Evolutionary conservation across 208 protist genomes (phyloP).

Genomic region (Willaertia magna): DNA sequence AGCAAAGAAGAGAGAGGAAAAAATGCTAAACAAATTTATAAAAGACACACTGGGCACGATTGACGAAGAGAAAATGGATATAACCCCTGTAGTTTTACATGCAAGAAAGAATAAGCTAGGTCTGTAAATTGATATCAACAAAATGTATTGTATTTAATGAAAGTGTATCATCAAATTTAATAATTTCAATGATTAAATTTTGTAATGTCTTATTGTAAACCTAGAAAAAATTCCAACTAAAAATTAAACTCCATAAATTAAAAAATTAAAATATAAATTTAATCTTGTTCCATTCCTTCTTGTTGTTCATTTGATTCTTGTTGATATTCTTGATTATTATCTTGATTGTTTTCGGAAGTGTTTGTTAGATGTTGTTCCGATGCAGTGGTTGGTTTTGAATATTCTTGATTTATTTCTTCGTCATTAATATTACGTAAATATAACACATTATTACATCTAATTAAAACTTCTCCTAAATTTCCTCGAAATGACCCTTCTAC

Average conservation of each 20-base stretch:
- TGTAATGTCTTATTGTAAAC: too few species aligned
- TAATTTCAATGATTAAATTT: too few species aligned
- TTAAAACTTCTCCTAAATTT: constrained; percentile 69
- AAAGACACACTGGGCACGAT: background rate
- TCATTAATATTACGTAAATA: constrained; percentile 40
- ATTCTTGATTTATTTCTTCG: background rate
- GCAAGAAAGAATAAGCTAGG: background rate
- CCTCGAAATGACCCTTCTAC: constrained; percentile 59
- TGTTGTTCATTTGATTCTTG: too few species aligned
- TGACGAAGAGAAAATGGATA: background rate
- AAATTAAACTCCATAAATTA: too few species aligned
- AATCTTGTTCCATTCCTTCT: too few species aligned
- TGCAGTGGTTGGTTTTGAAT: background rate
- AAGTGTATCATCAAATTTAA: too few species aligned
- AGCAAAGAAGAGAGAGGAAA: background rate
- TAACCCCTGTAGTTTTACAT: background rate
- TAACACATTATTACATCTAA: constrained; percentile 72
- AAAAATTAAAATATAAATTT: too few species aligned
- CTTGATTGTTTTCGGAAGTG: too few species aligned
- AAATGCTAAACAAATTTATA: background rate
- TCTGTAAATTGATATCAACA: too few species aligned
- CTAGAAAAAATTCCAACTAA: too few species aligned
- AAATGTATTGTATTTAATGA: too few species aligned
- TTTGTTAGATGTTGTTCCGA: background rate
- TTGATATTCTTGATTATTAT: too few species aligned